phyloP scores from a whole-genome alignment of 1,284 basidiomycete species.

The Ustilago crameri region DNA sequence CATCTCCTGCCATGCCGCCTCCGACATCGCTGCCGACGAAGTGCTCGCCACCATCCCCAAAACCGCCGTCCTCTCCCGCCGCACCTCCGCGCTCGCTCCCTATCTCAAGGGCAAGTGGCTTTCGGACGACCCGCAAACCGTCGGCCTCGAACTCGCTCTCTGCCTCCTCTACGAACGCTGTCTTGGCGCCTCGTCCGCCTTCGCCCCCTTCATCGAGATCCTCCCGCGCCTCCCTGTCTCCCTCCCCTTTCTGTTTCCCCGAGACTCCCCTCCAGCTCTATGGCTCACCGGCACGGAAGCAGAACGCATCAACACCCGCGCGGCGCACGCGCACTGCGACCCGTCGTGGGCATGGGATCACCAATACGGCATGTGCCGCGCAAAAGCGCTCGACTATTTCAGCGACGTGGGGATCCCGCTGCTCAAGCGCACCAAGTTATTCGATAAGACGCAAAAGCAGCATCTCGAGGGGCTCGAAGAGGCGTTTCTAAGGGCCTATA shows the following conservation, averaged over 20 bases:
- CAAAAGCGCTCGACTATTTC: conserved; percentile 38
- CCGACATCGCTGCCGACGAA: conserved; percentile 9
- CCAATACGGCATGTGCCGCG: conserved; percentile 38
- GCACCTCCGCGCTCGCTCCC: conserved; percentile 30
- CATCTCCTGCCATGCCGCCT: conserved; percentile 25
- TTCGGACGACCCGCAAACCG: conserved; percentile 29
- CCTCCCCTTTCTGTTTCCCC: conserved; percentile 22
- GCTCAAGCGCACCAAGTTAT: conserved; percentile 14
- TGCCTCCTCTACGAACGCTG: conserved; percentile 54
- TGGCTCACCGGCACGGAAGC: conserved; percentile 52
- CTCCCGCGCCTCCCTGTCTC: conserved; percentile 35
- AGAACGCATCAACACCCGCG: conserved; percentile 16
- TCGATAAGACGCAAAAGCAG: conserved; percentile 3
- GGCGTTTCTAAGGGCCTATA: conserved; percentile 44
- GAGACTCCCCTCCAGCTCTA: background rate
- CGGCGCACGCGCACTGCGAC: conserved; percentile 5
- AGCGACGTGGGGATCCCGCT: conserved; percentile 21
- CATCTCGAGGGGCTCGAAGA: conserved; percentile 26
- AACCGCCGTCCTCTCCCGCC: conserved; percentile 40
- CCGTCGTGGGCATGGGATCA: conserved; percentile 20
- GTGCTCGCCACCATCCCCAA: conserved; percentile 42
- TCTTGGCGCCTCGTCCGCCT: conserved; percentile 33
- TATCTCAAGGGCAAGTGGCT: conserved; percentile 17
- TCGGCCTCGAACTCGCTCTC: conserved; percentile 50
- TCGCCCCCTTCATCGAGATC: conserved; percentile 42